A percentile compares a stretch with the other conserved stretches of the same genome.
Conservation (phyloP, 768 basidiomycete species). For the Collybia sordida region DNA sequence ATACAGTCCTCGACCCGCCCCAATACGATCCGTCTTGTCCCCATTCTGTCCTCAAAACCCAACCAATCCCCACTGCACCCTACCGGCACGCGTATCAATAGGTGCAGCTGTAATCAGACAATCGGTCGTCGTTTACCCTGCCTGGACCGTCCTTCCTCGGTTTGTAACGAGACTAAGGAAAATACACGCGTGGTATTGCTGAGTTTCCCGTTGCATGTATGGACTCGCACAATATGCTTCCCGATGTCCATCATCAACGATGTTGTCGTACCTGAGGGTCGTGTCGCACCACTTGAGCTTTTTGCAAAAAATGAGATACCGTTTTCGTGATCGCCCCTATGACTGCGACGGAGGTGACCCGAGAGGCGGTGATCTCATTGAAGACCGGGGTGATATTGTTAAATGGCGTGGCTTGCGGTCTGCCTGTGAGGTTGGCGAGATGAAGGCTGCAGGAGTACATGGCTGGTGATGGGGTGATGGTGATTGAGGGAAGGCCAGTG, state of each 20-base stretch:
- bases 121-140: constrained; percentile 25
- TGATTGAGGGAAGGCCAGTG: constrained; percentile 29
- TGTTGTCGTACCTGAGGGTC: constrained; percentile 22
- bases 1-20: constrained; percentile 28
- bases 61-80: constrained; percentile 26
- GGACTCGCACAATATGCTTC: constrained; percentile 21
- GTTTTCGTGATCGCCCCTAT: constrained; percentile 30
- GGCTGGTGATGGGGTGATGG: constrained; percentile 32
- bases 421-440: constrained; percentile 30
- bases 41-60: constrained; percentile 31
- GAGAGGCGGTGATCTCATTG: constrained; percentile 16
- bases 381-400: constrained; percentile 25
- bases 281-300: constrained; percentile 15
- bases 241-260: constrained; percentile 23
- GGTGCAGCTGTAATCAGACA: constrained; percentile 26
- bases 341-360: constrained; percentile 29
- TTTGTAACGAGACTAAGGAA: constrained; percentile 29
- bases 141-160: constrained; percentile 22
- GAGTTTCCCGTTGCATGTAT: constrained; percentile 25
- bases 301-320: constrained; percentile 25
- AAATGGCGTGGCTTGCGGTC: constrained; percentile 30
- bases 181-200: constrained; percentile 31
- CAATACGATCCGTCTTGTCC: constrained; percentile 27
- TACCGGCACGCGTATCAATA: constrained; percentile 24
- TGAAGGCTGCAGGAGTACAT: constrained; percentile 27